phyloP scores from a whole-genome alignment of 2,329 filamentous ascomycete species.

The Ophiostoma himal-ulmi region DNA sequence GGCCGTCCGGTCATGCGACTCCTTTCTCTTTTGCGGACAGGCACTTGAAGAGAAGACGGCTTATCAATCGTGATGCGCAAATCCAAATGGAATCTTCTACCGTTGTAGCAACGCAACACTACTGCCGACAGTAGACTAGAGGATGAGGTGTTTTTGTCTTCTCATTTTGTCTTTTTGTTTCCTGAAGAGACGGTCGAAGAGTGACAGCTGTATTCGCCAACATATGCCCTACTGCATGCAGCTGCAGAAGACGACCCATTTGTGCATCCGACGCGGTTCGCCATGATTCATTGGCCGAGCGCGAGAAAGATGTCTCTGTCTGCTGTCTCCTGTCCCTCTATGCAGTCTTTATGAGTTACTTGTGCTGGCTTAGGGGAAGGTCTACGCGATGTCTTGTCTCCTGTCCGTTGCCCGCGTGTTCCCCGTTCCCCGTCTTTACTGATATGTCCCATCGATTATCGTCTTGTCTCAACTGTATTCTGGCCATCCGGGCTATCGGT shows the following conservation, averaged over 20 bases:
- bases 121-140: not conserved
- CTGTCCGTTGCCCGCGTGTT: not conserved
- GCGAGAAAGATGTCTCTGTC: not conserved
- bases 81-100: not conserved
- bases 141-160: not conserved
- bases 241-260: not conserved
- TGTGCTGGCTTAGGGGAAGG: not conserved
- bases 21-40: not conserved
- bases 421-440: not conserved
- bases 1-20: not conserved
- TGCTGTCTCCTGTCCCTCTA: no score
- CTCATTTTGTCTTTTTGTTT: not conserved
- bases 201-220: no score
- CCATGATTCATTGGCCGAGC: not conserved
- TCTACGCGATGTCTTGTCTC: not conserved
- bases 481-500: not conserved
- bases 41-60: no score
- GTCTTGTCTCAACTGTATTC: not conserved
- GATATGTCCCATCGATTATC: not conserved
- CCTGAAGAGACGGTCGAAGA: no score
- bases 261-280: not conserved
- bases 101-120: not conserved
- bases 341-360: no score
- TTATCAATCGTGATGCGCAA: no score
- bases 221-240: not conserved